Evolutionary conservation across 345 rosid genomes (phyloP).

Genomic region (Eucalyptus brandiana): DNA sequence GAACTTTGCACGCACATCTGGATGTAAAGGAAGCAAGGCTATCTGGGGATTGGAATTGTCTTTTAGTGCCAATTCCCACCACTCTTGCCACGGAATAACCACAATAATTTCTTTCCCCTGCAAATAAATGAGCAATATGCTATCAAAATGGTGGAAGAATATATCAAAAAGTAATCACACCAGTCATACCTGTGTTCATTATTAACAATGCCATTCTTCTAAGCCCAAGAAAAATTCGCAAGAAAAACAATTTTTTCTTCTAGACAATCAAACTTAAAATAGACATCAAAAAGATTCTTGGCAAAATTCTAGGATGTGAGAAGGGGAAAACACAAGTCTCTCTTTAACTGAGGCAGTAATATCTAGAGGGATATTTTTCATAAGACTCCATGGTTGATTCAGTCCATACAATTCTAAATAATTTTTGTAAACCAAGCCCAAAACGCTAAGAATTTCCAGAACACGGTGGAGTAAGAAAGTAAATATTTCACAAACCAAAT

Average conservation of each 20-base stretch:
- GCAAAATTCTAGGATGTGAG: neutral
- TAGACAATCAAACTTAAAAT: neutral
- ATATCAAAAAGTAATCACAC: neutral
- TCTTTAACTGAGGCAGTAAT: neutral
- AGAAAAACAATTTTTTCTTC: neutral
- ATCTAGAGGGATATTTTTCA: too few species aligned
- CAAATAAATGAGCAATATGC: neutral
- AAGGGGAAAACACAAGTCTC: neutral
- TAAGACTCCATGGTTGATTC: too few species aligned
- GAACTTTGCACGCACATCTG: slow-evolving; percentile 63
- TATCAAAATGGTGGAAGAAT: neutral
- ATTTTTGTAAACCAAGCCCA: too few species aligned
- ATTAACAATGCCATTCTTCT: neutral
- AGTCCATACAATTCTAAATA: too few species aligned
- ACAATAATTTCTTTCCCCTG: slow-evolving; percentile 96
- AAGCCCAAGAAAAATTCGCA: neutral
- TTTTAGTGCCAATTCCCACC: slow-evolving; percentile 85
- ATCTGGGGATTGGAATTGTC: slow-evolving; percentile 91
- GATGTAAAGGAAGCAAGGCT: slow-evolving; percentile 86
- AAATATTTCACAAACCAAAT: too few species aligned
- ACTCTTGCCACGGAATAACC: slow-evolving; percentile 90
- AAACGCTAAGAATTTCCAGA: too few species aligned
- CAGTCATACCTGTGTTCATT: neutral
- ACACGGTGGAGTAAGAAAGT: too few species aligned
- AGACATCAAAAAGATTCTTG: neutral